Percentiles rank a stretch among this genome's conserved stretches.
Evolutionary conservation across 2,329 filamentous ascomycete species (phyloP).

Genomic region (Metarhizium sp.): DNA sequence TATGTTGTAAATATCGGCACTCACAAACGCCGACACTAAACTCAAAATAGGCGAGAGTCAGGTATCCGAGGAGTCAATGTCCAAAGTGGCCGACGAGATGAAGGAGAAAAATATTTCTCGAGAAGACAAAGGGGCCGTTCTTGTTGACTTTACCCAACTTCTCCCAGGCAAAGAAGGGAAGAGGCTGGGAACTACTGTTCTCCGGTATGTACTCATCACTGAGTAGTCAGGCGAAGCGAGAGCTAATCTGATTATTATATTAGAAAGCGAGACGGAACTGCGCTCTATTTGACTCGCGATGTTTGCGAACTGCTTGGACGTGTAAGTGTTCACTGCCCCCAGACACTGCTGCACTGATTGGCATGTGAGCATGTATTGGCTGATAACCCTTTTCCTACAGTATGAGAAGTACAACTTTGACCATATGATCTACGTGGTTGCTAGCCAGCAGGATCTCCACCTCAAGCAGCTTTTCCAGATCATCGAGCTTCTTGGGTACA

Average conservation of each 20-base stretch:
- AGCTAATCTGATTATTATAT: neutral
- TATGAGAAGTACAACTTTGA: constrained; percentile 57
- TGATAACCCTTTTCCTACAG: constrained; percentile 3
- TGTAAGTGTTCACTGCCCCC: constrained; percentile 8
- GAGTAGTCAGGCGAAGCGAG: neutral
- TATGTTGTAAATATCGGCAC: constrained; percentile 3
- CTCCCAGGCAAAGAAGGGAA: constrained; percentile 58
- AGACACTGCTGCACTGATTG: neutral
- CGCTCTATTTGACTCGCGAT: constrained; percentile 69
- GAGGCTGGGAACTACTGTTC: constrained; percentile 59
- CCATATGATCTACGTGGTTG: constrained; percentile 73
- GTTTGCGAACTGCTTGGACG: constrained; percentile 65
- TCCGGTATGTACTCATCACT: constrained; percentile 32
- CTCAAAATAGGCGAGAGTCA: constrained; percentile 59
- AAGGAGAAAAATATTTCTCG: constrained; percentile 55
- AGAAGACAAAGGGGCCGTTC: constrained; percentile 61
- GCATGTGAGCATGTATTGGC: neutral
- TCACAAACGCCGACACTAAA: neutral
- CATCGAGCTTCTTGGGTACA: constrained; percentile 59
- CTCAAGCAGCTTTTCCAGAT: constrained; percentile 65
- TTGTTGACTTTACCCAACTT: constrained; percentile 63
- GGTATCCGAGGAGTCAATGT: constrained; percentile 59
- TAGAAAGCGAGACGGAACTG: constrained; percentile 61
- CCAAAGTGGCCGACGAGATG: constrained; percentile 50
- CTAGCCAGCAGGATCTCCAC: constrained; percentile 62